These are phyloP conservation scores for Phanerochaete carnosa DNA, from an alignment of 768 basidiomycete species.

Conservation along the genomic window DNA sequence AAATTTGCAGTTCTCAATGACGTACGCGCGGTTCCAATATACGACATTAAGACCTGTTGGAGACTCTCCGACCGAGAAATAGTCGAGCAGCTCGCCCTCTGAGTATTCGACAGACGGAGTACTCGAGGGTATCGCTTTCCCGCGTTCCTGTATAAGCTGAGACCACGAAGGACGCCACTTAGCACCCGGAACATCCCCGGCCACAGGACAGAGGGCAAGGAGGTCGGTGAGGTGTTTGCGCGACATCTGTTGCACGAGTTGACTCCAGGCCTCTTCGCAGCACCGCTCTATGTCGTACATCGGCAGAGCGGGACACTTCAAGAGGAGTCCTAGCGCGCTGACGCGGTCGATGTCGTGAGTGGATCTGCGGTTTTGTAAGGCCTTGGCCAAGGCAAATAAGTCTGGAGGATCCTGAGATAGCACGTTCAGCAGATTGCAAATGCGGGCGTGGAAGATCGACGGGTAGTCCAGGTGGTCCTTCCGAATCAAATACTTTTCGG, in stretches of 20 bases:
- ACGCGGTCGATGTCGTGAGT: background rate
- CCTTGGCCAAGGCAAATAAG: background rate
- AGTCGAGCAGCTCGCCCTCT: background rate
- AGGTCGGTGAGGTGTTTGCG: background rate
- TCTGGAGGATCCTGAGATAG: background rate
- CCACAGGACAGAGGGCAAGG: background rate
- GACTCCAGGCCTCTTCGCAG: background rate
- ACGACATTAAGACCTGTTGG: too few species aligned
- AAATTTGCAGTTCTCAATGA: background rate
- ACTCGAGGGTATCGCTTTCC: background rate
- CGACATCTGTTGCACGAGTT: background rate
- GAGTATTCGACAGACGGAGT: background rate
- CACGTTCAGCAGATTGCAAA: background rate
- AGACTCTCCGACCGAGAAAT: background rate
- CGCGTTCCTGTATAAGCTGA: background rate
- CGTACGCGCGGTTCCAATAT: background rate
- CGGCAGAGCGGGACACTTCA: background rate
- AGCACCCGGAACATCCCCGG: background rate
- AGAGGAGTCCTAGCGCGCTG: background rate
- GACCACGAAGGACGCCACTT: background rate
- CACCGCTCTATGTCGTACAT: background rate
- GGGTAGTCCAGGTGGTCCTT: too few species aligned
- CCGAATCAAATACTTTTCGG: background rate
- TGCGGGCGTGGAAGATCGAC: background rate
- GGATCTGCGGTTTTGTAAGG: background rate